Percentiles rank a stretch among this genome's conserved stretches.
Evolutionary conservation across 352 stramenopile genomes (phyloP).

Genomic region (Globisporangium megalacanthum): DNA sequence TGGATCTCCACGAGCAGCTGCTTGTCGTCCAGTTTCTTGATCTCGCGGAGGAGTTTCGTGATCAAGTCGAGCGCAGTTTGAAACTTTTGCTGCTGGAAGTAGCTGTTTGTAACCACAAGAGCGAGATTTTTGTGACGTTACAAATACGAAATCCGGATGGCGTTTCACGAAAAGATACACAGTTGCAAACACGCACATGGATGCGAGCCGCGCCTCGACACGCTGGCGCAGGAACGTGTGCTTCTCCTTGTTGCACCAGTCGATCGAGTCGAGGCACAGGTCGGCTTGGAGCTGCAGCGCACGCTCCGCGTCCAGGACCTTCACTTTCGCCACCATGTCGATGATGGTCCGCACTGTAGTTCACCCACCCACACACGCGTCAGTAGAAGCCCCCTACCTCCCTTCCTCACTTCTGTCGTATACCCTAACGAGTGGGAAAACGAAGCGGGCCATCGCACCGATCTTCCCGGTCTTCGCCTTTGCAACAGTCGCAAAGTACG

Average conservation of each 20-base stretch:
- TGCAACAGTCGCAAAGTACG: constrained; percentile 93
- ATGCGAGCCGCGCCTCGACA: constrained; percentile 94
- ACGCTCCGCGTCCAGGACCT: constrained; percentile 82
- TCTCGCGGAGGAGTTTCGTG: constrained; percentile 92
- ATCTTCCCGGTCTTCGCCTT: constrained; percentile 99
- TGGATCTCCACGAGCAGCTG: constrained; percentile 98
- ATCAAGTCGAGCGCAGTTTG: constrained; percentile 91
- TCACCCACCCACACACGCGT: neutral
- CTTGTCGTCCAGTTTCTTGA: constrained; percentile 99
- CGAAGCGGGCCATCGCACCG: constrained; percentile 27
- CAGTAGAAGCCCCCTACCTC: neutral
- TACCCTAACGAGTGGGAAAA: neutral
- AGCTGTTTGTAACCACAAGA: constrained; percentile 25
- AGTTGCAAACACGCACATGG: constrained; percentile 38
- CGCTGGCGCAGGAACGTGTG: constrained; percentile 98
- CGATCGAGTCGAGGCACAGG: constrained; percentile 95
- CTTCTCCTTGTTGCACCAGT: constrained; percentile 92
- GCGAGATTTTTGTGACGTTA: constrained; percentile 7
- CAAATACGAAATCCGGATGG: neutral
- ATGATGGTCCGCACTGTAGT: constrained; percentile 93
- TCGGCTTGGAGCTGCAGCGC: constrained; percentile 93
- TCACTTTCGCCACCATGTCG: constrained; percentile 94
- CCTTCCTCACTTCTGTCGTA: no score
- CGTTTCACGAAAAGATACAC: no score
- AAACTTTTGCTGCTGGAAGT: constrained; percentile 90